Base-by-base conservation (phyloP, 805 yeast species). In the Trichomonascus vanleenenianus region DNA sequence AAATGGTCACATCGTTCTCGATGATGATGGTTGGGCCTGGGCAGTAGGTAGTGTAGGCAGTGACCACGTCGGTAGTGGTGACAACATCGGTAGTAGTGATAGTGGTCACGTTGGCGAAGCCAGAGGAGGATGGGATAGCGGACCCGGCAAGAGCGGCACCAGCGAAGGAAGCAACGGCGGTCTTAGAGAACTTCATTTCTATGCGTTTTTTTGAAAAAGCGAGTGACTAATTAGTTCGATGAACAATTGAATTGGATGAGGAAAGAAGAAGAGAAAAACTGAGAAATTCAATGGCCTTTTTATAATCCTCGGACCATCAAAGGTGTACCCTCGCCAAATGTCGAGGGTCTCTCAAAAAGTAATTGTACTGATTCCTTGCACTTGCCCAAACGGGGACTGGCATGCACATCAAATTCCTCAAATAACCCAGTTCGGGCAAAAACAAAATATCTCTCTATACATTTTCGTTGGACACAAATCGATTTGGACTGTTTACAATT, bases 31-130 rank as follows among this genome's bases (percentile, higher is more conserved):
- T 85, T 43, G 94, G 68, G 52, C 61, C 70, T 65, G 95, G 94
- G 70, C 94, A 85, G 83, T 81, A 84, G 58, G 94, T 84, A 69
- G 84, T 78, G 76, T 71, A 78, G 62, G 72, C 81, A 59, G 85
- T 78, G 61, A 82, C 85, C 52, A 79, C 80, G 42, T 51, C 51
- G 45, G 58, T 56, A 39, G 46, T 45, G 50, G 59, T 56, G 45
- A 53, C 59, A 34, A 54, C 55, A 46, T 66, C 56, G 53, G 46
- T 53, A 38, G 75, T 74, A 42, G 62, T 55, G 54, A 64, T 56
- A 58, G 72, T 68, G 55, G 71, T 63, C 50, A 60, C 65, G 66
- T 61, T 64, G 54, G 76, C 70, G 65, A 73, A 62, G 61, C 75
- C 70, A 53, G 76, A 20, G 41, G 27, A 22, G 8, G 27, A 22